phyloP scores from a whole-genome alignment of 108 stramenopile species.

The Cyclotella baltica region DNA sequence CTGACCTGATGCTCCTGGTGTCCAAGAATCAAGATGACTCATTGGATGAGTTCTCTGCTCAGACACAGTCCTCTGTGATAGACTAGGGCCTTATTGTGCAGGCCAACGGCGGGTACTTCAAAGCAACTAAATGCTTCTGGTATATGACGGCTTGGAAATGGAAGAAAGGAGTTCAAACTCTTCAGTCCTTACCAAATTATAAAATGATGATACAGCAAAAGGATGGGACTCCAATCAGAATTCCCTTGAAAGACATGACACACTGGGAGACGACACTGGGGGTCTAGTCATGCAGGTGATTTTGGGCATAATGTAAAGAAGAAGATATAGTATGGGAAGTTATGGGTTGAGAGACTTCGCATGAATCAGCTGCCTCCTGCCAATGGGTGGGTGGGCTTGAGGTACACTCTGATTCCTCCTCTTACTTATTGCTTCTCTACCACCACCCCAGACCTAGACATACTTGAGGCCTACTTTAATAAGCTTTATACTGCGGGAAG shows the following conservation, averaged over 20 bases:
- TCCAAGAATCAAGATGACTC: not conserved
- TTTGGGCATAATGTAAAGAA: not conserved
- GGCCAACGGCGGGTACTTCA: conserved; percentile 13
- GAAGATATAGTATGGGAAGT: not conserved
- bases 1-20: not conserved
- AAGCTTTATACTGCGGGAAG: too few relatives aligned
- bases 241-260: not conserved
- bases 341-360: not conserved
- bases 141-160: conserved; percentile 18
- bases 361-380: not conserved
- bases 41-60: too few relatives aligned
- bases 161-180: not conserved
- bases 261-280: conserved; percentile 1
- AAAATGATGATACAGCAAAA: conserved; percentile 4
- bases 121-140: conserved; percentile 26
- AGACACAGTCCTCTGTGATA: not conserved
- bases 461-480: not conserved
- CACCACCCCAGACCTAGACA: not conserved
- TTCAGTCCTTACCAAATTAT: not conserved
- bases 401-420: not conserved
- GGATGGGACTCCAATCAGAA: not conserved
- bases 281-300: conserved; percentile 2
- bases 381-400: not conserved
- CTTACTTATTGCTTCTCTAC: not conserved
- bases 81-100: conserved; percentile 3